Evolutionary conservation across 225 moss, liverwort and hornwort genomes (phyloP).

Genomic region (Thuidium tamariscinum): DNA sequence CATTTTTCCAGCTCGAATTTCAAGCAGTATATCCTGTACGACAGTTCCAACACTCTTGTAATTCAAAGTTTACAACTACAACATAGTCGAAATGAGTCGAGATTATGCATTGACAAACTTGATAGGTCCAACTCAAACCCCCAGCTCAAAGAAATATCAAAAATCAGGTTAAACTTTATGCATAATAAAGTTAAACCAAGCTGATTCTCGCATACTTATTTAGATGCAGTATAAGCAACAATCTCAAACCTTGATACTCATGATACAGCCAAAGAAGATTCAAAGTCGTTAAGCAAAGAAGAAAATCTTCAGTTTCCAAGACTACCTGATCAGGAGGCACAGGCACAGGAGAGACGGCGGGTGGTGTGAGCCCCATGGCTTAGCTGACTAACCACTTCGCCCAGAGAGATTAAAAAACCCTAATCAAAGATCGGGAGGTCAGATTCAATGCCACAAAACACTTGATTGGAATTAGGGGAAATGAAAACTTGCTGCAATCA

Average conservation of each 20-base stretch:
- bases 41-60: neutral
- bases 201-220: neutral
- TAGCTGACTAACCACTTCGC: neutral
- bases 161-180: neutral
- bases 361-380: slow-evolving; percentile 30
- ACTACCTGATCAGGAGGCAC: slow-evolving; percentile 45
- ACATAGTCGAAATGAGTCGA: neutral
- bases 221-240: neutral
- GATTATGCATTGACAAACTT: neutral
- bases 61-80: neutral
- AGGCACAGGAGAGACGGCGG: slow-evolving; percentile 21
- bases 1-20: slow-evolving; percentile 93
- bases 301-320: neutral
- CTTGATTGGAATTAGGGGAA: neutral
- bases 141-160: neutral
- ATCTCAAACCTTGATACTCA: neutral
- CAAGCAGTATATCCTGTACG: slow-evolving; percentile 55
- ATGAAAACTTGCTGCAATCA: neutral
- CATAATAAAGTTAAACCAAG: neutral
- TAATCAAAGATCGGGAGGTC: neutral
- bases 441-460: neutral
- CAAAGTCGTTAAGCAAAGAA: neutral
- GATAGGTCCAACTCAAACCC: neutral
- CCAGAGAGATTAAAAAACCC: neutral
- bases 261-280: neutral